These are phyloP conservation scores for Trichoderma lentiforme DNA, from an alignment of 2,329 filamentous ascomycete species.

Conservation along the genomic window DNA sequence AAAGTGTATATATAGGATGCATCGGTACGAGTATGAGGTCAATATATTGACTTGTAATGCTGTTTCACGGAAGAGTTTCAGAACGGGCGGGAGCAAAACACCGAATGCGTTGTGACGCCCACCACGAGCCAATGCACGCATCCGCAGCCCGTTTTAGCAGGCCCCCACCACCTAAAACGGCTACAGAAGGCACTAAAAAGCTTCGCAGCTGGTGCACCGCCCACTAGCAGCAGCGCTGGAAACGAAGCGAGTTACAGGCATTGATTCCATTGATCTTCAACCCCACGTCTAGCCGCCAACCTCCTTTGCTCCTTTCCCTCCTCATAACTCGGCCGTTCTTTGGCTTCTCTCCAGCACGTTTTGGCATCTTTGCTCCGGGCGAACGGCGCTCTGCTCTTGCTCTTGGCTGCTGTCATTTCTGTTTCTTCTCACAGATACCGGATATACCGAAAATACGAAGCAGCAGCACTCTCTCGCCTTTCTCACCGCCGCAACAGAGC, in stretches of 20 bases:
- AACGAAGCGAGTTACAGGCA: not conserved
- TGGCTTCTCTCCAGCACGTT: not conserved
- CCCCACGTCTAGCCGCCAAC: slow-evolving; percentile 16
- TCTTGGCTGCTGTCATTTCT: not conserved
- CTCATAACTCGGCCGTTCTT: not conserved
- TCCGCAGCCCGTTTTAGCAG: not conserved
- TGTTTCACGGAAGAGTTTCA: slow-evolving; percentile 6
- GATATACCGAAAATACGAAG: not conserved
- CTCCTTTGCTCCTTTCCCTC: slow-evolving; percentile 17
- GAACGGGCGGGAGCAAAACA: not conserved
- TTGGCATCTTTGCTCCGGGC: not conserved
- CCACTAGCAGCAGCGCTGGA: not conserved
- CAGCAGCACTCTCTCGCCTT: not conserved
- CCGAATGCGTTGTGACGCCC: not conserved
- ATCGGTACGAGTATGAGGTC: not conserved
- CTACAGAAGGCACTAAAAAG: not conserved
- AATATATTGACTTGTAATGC: not conserved
- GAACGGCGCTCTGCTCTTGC: not conserved
- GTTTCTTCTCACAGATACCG: not conserved
- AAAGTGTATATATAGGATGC: not conserved
- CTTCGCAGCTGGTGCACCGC: not conserved
- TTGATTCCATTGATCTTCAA: not conserved
- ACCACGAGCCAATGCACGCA: not conserved
- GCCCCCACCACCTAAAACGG: not conserved
- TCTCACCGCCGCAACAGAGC: slow-evolving; percentile 3